Percentiles rank a stretch among this genome's conserved stretches.
These are phyloP conservation scores for Quaeritorhiza haematococci DNA, from an alignment of 371 early-diverging fungal genomes.

Conservation along the genomic window DNA sequence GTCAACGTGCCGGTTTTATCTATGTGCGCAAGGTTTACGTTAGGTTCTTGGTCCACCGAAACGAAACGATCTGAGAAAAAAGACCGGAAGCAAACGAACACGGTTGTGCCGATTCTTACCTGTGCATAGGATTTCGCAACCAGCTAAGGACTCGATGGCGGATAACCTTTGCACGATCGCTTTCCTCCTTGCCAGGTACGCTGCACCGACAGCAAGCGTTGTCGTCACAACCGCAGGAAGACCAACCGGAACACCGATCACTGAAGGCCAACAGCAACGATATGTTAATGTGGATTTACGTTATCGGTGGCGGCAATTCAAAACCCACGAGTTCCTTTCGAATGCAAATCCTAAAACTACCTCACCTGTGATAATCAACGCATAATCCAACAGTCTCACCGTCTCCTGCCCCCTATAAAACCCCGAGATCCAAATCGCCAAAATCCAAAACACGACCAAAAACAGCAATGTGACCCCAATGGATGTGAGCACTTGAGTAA, in stretches of 20 bases:
- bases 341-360: too few relatives aligned
- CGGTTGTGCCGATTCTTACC: too few relatives aligned
- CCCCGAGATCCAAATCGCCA: slow-evolving; percentile 13
- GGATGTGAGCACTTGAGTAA: slow-evolving; percentile 8
- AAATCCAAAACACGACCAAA: slow-evolving; percentile 15
- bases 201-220: slow-evolving; percentile 29
- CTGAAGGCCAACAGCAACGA: slow-evolving; percentile 33
- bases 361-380: slow-evolving; percentile 2
- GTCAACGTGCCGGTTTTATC: slow-evolving; percentile 10
- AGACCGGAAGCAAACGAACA: too few relatives aligned
- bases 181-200: slow-evolving; percentile 3
- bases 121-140: slow-evolving; percentile 5
- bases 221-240: slow-evolving; percentile 38
- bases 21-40: too few relatives aligned
- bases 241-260: slow-evolving; percentile 45
- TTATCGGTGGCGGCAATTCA: slow-evolving; percentile 13
- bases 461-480: slow-evolving; percentile 12
- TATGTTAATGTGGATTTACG: slow-evolving; percentile 14
- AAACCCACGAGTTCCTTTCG: slow-evolving; percentile 1
- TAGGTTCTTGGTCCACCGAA: too few relatives aligned
- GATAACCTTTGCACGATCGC: slow-evolving; percentile 8
- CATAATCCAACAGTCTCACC: slow-evolving; percentile 18
- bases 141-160: slow-evolving; percentile 7
- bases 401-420: slow-evolving; percentile 14
- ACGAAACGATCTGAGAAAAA: too few relatives aligned